Percentiles rank a stretch among this genome's conserved stretches.
Conservation (phyloP, 2,329 filamentous ascomycete species). For the Talaromyces sp. region DNA sequence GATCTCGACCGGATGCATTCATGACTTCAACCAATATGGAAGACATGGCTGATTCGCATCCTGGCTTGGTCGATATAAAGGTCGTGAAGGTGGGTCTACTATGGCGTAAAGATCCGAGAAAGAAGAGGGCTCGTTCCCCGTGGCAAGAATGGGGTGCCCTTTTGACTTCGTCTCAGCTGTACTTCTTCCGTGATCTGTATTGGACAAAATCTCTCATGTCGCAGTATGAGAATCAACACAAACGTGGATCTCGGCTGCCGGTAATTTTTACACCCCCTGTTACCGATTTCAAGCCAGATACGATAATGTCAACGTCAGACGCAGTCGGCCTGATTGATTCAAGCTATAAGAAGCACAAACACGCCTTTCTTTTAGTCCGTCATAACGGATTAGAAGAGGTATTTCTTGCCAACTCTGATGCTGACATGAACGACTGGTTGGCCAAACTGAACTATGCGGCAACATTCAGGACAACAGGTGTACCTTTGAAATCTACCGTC, state of each 20-base stretch:
- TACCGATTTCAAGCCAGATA: constrained; percentile 89
- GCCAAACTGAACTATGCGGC: constrained; percentile 95
- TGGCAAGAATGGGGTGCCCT: constrained; percentile 99
- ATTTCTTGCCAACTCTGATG: constrained; percentile 83
- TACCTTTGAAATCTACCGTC: constrained; percentile 82
- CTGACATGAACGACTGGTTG: constrained; percentile 94
- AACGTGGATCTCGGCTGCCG: constrained; percentile 70
- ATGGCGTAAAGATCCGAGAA: constrained; percentile 92
- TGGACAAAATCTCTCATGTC: constrained; percentile 91
- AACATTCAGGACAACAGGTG: constrained; percentile 85
- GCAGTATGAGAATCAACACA: constrained; percentile 80
- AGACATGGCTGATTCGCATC: constrained; percentile 81
- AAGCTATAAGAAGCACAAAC: constrained; percentile 88
- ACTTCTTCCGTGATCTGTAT: constrained; percentile 88
- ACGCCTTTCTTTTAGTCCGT: constrained; percentile 87
- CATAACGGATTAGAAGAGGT: constrained; percentile 86
- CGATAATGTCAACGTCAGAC: constrained; percentile 86
- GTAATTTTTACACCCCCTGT: constrained; percentile 88
- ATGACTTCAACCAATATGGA: constrained; percentile 81
- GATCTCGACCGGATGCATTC: constrained; percentile 92
- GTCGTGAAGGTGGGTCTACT: constrained; percentile 92
- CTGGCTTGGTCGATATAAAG: constrained; percentile 94
- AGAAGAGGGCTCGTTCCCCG: constrained; percentile 87
- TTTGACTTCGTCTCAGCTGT: constrained; percentile 92
- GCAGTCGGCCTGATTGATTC: constrained; percentile 83